phyloP scores from a whole-genome alignment of 129 eudicot genomes.

The Silybum marianum region DNA sequence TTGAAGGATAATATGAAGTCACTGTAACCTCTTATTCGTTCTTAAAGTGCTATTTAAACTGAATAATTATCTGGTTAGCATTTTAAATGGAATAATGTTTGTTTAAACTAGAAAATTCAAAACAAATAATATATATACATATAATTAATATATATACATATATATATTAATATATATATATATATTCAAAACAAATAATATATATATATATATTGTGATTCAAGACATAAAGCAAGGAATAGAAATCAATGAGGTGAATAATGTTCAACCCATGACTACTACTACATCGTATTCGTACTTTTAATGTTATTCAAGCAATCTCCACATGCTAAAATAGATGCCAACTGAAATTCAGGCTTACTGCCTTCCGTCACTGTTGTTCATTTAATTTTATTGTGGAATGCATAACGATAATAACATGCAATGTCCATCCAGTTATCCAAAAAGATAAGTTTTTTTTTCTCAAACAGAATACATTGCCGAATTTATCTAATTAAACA shows the following conservation, averaged over 20 bases:
- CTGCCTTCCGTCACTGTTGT: neutral
- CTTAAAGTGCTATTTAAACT: neutral
- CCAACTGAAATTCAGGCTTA: neutral
- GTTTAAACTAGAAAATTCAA: neutral
- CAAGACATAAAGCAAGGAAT: neutral
- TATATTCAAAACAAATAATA: too few relatives aligned
- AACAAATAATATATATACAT: too few relatives aligned
- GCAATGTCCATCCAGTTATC: neutral
- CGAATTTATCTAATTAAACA: neutral
- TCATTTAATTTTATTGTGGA: neutral
- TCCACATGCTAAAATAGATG: neutral
- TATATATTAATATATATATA: too few relatives aligned
- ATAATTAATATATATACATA: too few relatives aligned
- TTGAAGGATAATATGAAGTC: conserved; percentile 1
- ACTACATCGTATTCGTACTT: neutral
- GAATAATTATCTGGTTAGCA: neutral
- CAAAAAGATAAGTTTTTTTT: neutral
- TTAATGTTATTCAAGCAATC: neutral
- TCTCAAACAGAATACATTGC: neutral
- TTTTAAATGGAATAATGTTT: neutral
- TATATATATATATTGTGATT: neutral
- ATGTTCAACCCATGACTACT: neutral
- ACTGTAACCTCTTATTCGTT: conserved; percentile 5
- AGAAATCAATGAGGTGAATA: neutral
- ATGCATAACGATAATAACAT: neutral